Conservation (phyloP, 2,329 filamentous ascomycete species). For the Ophiostoma novo-ulmi region DNA sequence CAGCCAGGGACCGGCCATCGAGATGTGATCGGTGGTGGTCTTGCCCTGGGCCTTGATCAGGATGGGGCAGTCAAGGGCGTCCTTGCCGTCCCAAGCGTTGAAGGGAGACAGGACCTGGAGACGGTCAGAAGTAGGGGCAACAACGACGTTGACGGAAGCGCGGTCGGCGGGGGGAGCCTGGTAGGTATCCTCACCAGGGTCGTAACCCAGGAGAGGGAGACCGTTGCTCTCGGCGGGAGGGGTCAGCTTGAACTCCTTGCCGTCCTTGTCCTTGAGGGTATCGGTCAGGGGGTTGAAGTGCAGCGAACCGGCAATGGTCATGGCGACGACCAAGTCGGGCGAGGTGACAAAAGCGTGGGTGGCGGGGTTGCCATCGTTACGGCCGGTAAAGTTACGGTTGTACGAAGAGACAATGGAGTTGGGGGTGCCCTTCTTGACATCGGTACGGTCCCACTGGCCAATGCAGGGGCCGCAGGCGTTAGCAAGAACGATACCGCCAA, state of each 20-base stretch:
- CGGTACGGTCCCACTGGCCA: conserved; percentile 89
- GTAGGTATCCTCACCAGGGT: conserved; percentile 86
- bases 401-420: conserved; percentile 99
- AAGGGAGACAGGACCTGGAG: conserved; percentile 89
- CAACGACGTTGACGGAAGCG: conserved; percentile 65
- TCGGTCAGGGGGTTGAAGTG: conserved; percentile 96
- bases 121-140: conserved; percentile 85
- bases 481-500: conserved; percentile 87
- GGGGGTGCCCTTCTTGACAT: conserved; percentile 89
- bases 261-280: conserved; percentile 86
- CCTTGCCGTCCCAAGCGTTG: conserved; percentile 85
- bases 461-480: conserved; percentile 94
- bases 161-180: conserved; percentile 87
- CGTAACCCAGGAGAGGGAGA: conserved; percentile 77
- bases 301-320: conserved; percentile 39
- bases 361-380: conserved; percentile 60
- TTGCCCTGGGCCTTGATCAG: conserved; percentile 96
- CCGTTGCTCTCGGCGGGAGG: conserved; percentile 68
- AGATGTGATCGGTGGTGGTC: conserved; percentile 96
- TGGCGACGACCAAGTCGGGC: conserved; percentile 42
- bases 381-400: conserved; percentile 99
- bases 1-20: conserved; percentile 93
- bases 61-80: conserved; percentile 76
- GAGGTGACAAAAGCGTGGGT: conserved; percentile 47
- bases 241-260: conserved; percentile 89